Evolutionary conservation across 2,329 filamentous ascomycete genomes (phyloP).

Genomic region (Penicillium freii): DNA sequence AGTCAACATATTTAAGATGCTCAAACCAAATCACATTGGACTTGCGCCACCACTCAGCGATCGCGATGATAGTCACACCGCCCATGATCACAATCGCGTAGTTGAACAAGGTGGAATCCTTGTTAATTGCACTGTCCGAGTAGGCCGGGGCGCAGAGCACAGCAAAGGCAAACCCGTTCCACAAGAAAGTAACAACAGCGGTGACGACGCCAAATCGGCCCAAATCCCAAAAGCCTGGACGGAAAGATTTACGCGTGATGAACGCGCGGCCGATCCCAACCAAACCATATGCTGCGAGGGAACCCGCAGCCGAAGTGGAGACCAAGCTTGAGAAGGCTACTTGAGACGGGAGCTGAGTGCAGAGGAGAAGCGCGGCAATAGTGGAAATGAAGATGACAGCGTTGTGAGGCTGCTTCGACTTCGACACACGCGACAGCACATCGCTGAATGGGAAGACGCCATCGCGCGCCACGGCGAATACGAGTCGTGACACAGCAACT

Average conservation of each 20-base stretch:
- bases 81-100: slow-evolving; percentile 48
- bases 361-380: slow-evolving; percentile 52
- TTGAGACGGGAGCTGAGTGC: slow-evolving; percentile 53
- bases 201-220: slow-evolving; percentile 44
- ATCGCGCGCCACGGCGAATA: slow-evolving; percentile 59
- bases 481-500: slow-evolving; percentile 54
- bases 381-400: slow-evolving; percentile 54
- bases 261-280: slow-evolving; percentile 46
- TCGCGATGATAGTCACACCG: slow-evolving; percentile 34
- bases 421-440: slow-evolving; percentile 51
- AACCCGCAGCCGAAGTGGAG: slow-evolving; percentile 48
- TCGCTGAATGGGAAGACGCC: slow-evolving; percentile 55
- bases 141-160: slow-evolving; percentile 46
- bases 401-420: slow-evolving; percentile 54
- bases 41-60: slow-evolving; percentile 26
- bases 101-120: slow-evolving; percentile 26
- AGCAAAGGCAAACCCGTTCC: slow-evolving; percentile 49
- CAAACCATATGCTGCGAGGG: slow-evolving; percentile 46
- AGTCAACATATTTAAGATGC: slow-evolving; percentile 17
- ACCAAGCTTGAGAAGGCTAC: slow-evolving; percentile 49
- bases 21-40: slow-evolving; percentile 22
- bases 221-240: slow-evolving; percentile 46
- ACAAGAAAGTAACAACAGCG: slow-evolving; percentile 45
- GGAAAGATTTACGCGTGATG: slow-evolving; percentile 45
- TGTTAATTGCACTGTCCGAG: slow-evolving; percentile 21